Base-by-base conservation (phyloP, 306 rosid genomes). In the Rosa multiflora region DNA sequence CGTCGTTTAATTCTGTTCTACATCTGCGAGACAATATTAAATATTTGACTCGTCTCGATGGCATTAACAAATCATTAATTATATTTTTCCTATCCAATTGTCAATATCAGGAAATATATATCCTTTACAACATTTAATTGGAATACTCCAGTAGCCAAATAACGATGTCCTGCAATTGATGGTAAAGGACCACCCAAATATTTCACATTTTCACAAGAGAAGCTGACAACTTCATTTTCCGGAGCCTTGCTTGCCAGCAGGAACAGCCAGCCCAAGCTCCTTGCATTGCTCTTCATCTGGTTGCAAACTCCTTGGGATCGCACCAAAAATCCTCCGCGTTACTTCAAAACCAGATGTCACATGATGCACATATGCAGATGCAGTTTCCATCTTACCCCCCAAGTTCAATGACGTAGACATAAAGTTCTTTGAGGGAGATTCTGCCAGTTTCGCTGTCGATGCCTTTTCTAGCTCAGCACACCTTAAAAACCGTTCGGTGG, bases 301-400 rank as follows among this genome's bases (percentile, higher is more conserved):
- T 78, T 84, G 85, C 92, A 95, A 82, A 84, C 88, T 95, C 48
- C 79, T 80, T 32, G 99, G 98, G 85, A 92, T 84, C 52, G 97
- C 99, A 77, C 99, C 99, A 52, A 95, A 95, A 26, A 92, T 40
- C 86, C 82, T 85, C 69, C 99, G 87, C 8, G 98, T 81, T 68
- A 81, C 48, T 83, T 92, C 99, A 70, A 86, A 89, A 67, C 99
- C 98, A 74, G 97, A 90, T 82, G 91, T 86, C 49, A 82, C 61
- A 61, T 86, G 79, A 88, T 95, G 99, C 66, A 89, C 73, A 85
- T 59, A 91, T 58, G 99, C 92, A 5, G 97, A 88, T 72, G 90
- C 93, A 73, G 80, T 83, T 56, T 95, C 94, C 40, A 83, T 70
- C 61, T 47, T 91, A 80, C 83, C 73, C 18, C 77, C 72, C 73